Percentiles rank a stretch among this genome's conserved stretches.
phyloP scores from a whole-genome alignment of 192 early-diverging fungal species.

The Backusella tarrabulga region DNA sequence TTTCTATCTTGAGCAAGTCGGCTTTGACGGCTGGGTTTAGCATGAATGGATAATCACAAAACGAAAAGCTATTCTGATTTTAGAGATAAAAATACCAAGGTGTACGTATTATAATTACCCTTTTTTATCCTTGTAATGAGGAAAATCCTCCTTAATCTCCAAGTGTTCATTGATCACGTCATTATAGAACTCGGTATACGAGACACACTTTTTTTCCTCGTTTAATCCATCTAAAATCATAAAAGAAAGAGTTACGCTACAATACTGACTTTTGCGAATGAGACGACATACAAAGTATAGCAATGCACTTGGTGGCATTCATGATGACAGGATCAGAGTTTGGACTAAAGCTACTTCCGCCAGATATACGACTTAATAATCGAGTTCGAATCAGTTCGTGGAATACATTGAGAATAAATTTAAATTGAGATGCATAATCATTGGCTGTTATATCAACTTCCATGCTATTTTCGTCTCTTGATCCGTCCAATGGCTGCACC shows the following conservation, averaged over 20 bases:
- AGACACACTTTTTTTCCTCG: constrained; percentile 50
- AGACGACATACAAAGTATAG: constrained; percentile 28
- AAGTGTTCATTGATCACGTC: constrained; percentile 65
- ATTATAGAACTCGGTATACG: constrained; percentile 71
- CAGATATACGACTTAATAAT: neutral
- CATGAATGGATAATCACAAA: constrained; percentile 76
- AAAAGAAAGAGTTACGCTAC: neutral
- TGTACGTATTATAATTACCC: constrained; percentile 23
- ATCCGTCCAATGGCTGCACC: neutral
- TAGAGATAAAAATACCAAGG: neutral
- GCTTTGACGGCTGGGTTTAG: constrained; percentile 71
- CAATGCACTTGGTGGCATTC: constrained; percentile 27
- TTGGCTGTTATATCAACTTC: neutral
- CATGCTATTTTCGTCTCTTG: neutral
- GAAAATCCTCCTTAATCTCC: constrained; percentile 77
- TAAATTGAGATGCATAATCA: neutral
- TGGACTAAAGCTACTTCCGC: constrained; percentile 13
- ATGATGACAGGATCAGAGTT: constrained; percentile 28
- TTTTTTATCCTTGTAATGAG: constrained; percentile 64
- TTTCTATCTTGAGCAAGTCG: constrained; percentile 71
- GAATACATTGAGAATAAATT: neutral
- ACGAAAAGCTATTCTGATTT: constrained; percentile 51
- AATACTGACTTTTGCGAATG: constrained; percentile 6
- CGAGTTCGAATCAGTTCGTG: constrained; percentile 1
- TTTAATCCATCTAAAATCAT: constrained; percentile 57